phyloP scores from a whole-genome alignment of 169 alveolate genomes.

The Eimeria maxima region DNA sequence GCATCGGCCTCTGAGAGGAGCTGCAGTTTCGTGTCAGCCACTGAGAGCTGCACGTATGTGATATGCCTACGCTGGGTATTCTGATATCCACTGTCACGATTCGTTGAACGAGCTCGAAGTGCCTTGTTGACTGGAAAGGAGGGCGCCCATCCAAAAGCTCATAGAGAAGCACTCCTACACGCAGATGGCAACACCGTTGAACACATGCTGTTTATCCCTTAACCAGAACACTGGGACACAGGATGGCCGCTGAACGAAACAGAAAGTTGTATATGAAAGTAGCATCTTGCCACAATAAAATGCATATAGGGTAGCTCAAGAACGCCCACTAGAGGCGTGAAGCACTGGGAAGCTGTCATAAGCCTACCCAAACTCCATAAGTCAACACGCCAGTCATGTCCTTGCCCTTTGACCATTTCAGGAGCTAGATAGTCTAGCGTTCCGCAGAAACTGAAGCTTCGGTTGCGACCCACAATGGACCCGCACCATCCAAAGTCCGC shows the following conservation, averaged over 20 bases:
- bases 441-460: conserved; percentile 94
- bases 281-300: not conserved
- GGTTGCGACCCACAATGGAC: conserved; percentile 79
- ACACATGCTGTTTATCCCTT: not conserved
- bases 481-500: conserved; percentile 96
- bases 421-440: conserved; percentile 96
- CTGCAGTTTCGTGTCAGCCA: not conserved
- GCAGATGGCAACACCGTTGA: not conserved
- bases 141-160: conserved; percentile 95
- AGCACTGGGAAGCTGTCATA: not conserved
- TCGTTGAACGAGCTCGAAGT: conserved; percentile 84
- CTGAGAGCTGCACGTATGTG: not conserved
- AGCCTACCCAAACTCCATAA: conserved; percentile 93
- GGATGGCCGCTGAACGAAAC: not conserved
- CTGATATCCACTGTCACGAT: conserved; percentile 81
- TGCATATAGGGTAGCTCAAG: too few species aligned
- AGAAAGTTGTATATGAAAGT: not conserved
- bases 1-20: not conserved
- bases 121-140: conserved; percentile 91
- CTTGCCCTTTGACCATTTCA: conserved; percentile 94
- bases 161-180: conserved; percentile 90
- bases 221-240: not conserved
- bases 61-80: conserved; percentile 63
- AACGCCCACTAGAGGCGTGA: not conserved
- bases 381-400: conserved; percentile 96